A percentile compares a stretch with the other conserved stretches of the same genome.
phyloP scores from a whole-genome alignment of 768 basidiomycete genomes.

The Fibroporia radiculosa region DNA sequence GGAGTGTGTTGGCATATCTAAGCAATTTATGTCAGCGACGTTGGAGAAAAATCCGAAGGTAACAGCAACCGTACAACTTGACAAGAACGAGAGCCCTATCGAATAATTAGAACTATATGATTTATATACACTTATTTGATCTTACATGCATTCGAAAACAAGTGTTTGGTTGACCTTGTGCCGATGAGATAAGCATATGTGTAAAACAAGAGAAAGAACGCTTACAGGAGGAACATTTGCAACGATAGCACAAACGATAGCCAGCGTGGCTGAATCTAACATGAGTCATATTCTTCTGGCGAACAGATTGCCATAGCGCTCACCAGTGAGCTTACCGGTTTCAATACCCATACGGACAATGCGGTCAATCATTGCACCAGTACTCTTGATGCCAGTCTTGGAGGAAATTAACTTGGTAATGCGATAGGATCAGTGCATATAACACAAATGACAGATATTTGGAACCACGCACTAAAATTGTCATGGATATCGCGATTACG shows the following conservation, averaged over 20 bases:
- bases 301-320: background rate
- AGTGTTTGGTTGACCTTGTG: background rate
- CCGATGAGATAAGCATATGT: background rate
- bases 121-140: background rate
- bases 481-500: slow-evolving; percentile 8
- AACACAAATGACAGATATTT: background rate
- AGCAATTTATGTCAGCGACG: background rate
- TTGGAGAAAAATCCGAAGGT: no score
- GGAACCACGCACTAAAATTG: slow-evolving; percentile 2
- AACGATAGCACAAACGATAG: slow-evolving; percentile 1
- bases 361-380: slow-evolving; percentile 4
- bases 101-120: background rate
- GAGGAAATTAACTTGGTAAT: background rate
- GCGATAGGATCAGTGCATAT: background rate
- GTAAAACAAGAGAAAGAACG: background rate
- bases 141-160: background rate
- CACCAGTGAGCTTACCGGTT: slow-evolving; percentile 4
- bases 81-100: background rate
- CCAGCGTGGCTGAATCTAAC: background rate
- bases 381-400: slow-evolving; percentile 5
- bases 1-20: background rate
- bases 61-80: background rate
- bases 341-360: slow-evolving; percentile 6
- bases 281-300: background rate
- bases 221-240: background rate